These are phyloP conservation scores for Trichophyton schoenleinii DNA, from an alignment of 2,329 filamentous ascomycete species.

Conservation along the genomic window DNA sequence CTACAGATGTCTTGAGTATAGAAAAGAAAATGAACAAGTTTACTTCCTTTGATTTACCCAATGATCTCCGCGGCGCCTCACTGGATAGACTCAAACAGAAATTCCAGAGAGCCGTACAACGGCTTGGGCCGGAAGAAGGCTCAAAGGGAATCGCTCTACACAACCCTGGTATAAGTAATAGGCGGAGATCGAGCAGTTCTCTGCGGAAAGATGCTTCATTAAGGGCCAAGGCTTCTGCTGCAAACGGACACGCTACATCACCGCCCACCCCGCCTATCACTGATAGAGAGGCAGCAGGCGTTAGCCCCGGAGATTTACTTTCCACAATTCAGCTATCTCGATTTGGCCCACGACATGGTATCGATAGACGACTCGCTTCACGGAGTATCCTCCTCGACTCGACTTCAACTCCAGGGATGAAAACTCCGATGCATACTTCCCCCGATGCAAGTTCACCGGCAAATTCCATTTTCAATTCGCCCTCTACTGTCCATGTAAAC, in stretches of 20 bases:
- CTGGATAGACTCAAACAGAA: slow-evolving; percentile 82
- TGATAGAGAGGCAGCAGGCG: slow-evolving; percentile 31
- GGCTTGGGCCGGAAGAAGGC: slow-evolving; percentile 65
- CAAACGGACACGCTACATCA: slow-evolving; percentile 25
- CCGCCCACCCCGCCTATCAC: slow-evolving; percentile 16
- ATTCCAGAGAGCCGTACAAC: slow-evolving; percentile 72
- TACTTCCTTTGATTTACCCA: slow-evolving; percentile 81
- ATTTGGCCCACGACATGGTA: slow-evolving; percentile 39
- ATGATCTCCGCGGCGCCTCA: slow-evolving; percentile 72
- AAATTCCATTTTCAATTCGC: slow-evolving; percentile 2
- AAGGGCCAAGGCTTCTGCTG: slow-evolving; percentile 45
- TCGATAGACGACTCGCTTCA: slow-evolving; percentile 9
- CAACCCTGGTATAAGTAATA: slow-evolving; percentile 55
- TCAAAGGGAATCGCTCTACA: slow-evolving; percentile 92
- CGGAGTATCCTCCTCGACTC: slow-evolving; percentile 9
- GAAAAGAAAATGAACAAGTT: slow-evolving; percentile 91
- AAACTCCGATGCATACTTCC: slow-evolving; percentile 1
- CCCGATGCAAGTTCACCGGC: slow-evolving; percentile 2
- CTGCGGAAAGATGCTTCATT: slow-evolving; percentile 68
- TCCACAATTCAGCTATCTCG: slow-evolving; percentile 63
- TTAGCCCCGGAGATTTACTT: slow-evolving; percentile 65
- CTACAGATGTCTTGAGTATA: slow-evolving; percentile 79
- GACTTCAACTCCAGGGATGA: slow-evolving; percentile 7
- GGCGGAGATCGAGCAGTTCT: slow-evolving; percentile 59
- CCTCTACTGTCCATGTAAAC: slow-evolving; percentile 25